These are phyloP conservation scores for Phytophthora ramorum DNA, from an alignment of 352 stramenopile genomes.

Conservation along the genomic window DNA sequence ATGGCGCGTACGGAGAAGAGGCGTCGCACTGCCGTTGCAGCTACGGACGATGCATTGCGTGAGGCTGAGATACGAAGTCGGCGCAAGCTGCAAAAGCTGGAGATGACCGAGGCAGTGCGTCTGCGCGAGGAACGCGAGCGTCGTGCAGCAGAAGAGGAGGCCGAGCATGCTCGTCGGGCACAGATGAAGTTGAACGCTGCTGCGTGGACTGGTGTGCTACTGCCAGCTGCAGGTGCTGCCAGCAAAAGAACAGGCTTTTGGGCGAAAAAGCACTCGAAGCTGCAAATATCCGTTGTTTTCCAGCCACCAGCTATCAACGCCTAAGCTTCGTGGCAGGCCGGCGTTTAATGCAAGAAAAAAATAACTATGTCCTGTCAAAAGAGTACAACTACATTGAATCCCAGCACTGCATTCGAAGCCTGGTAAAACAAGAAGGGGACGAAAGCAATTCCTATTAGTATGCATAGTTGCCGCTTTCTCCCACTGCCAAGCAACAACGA, in stretches of 20 bases:
- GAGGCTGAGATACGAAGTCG: constrained; percentile 81
- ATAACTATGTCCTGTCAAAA: constrained; percentile 4
- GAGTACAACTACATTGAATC: neutral
- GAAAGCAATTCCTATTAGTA: too few relatives aligned
- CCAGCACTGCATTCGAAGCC: neutral
- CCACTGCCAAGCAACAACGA: neutral
- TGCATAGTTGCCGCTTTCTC: neutral
- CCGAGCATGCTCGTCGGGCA: constrained; percentile 42
- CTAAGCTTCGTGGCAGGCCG: constrained; percentile 12
- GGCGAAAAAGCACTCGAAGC: constrained; percentile 63
- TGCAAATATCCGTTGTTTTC: constrained; percentile 59
- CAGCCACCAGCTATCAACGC: constrained; percentile 47
- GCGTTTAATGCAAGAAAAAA: neutral
- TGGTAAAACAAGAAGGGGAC: neutral
- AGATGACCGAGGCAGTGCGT: constrained; percentile 69
- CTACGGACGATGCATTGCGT: constrained; percentile 81
- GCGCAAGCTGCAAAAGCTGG: constrained; percentile 68
- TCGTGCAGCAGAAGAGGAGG: constrained; percentile 57
- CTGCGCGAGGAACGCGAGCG: constrained; percentile 70
- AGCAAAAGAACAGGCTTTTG: constrained; percentile 55
- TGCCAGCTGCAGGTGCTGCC: constrained; percentile 23
- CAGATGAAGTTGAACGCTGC: constrained; percentile 75
- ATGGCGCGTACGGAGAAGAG: constrained; percentile 80
- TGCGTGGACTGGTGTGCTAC: constrained; percentile 62
- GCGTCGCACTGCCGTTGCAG: constrained; percentile 73